These are phyloP conservation scores for Boeremia exigua DNA, from an alignment of 2,329 filamentous ascomycete species.

Conservation along the genomic window DNA sequence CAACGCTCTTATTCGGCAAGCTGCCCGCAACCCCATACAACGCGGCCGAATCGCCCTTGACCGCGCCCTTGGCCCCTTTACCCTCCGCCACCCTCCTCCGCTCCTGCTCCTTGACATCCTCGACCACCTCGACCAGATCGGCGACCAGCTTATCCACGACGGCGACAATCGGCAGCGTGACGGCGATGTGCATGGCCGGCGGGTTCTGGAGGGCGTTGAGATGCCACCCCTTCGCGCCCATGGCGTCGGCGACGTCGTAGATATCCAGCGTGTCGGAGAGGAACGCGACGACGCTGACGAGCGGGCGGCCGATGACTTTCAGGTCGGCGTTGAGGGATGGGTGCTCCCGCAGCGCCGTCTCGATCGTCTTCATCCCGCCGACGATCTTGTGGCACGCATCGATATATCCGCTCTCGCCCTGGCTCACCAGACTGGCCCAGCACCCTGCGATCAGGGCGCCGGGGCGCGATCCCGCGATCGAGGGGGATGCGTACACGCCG, in stretches of 20 bases:
- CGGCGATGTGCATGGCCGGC: conserved; percentile 90
- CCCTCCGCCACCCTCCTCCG: conserved; percentile 73
- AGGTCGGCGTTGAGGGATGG: conserved; percentile 75
- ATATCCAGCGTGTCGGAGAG: conserved; percentile 82
- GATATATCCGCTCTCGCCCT: conserved; percentile 88
- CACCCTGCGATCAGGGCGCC: conserved; percentile 94
- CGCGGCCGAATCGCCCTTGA: conserved; percentile 80
- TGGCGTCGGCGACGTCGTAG: conserved; percentile 91
- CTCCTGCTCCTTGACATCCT: conserved; percentile 82
- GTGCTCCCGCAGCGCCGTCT: conserved; percentile 71
- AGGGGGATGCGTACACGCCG: conserved; percentile 93
- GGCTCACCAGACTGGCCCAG: conserved; percentile 89
- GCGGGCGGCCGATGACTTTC: conserved; percentile 79
- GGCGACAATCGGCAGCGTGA: conserved; percentile 83
- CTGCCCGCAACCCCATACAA: conserved; percentile 95
- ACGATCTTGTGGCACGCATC: conserved; percentile 88
- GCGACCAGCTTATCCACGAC: conserved; percentile 79
- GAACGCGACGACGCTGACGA: conserved; percentile 92
- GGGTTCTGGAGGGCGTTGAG: conserved; percentile 92
- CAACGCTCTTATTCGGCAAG: conserved; percentile 92
- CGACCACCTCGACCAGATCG: conserved; percentile 68
- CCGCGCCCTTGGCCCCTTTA: conserved; percentile 63
- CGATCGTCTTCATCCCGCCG: conserved; percentile 82
- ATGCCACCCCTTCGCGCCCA: conserved; percentile 89
- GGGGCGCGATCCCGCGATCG: conserved; percentile 87